phyloP scores from a whole-genome alignment of 1,284 basidiomycete genomes.

The Phlebopus sp. region DNA sequence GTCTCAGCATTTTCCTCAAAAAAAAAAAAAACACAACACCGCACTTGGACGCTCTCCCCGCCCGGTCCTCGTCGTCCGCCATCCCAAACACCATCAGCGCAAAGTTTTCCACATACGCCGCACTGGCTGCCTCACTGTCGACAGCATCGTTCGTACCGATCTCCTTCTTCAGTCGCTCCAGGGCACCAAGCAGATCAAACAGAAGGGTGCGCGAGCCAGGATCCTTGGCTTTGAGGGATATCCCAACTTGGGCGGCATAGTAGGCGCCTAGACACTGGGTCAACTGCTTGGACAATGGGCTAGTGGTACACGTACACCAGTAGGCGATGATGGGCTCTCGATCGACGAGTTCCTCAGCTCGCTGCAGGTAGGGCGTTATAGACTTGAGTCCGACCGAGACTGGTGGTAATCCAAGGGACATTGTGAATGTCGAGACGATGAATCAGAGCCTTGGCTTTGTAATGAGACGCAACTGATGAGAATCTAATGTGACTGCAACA shows the following conservation, averaged over 20 bases:
- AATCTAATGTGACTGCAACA: neutral
- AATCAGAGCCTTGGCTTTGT: conserved; percentile 7
- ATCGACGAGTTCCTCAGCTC: conserved; percentile 80
- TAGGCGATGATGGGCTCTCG: conserved; percentile 89
- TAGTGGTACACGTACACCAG: conserved; percentile 69
- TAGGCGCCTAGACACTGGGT: conserved; percentile 62
- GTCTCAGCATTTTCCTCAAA: conserved; percentile 7
- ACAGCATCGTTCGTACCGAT: conserved; percentile 80
- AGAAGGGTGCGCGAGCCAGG: conserved; percentile 68
- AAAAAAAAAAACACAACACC: conserved; percentile 9
- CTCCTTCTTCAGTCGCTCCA: conserved; percentile 80
- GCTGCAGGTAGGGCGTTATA: conserved; percentile 79
- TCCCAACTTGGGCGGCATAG: conserved; percentile 86
- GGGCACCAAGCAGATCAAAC: conserved; percentile 68
- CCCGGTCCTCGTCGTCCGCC: conserved; percentile 91
- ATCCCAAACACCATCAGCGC: conserved; percentile 82
- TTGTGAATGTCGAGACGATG: conserved; percentile 1
- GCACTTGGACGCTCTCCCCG: conserved; percentile 72
- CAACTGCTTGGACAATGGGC: neutral
- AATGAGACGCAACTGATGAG: neutral
- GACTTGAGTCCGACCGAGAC: conserved; percentile 59
- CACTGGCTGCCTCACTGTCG: conserved; percentile 77
- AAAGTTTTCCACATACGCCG: conserved; percentile 93
- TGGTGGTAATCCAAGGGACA: conserved; percentile 52
- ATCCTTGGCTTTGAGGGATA: conserved; percentile 64